Evolutionary conservation across 2,329 filamentous ascomycete genomes (phyloP), one percentile per base, ranked within the genome.

Genomic region (Trichophyton mentagrophytes): DNA sequence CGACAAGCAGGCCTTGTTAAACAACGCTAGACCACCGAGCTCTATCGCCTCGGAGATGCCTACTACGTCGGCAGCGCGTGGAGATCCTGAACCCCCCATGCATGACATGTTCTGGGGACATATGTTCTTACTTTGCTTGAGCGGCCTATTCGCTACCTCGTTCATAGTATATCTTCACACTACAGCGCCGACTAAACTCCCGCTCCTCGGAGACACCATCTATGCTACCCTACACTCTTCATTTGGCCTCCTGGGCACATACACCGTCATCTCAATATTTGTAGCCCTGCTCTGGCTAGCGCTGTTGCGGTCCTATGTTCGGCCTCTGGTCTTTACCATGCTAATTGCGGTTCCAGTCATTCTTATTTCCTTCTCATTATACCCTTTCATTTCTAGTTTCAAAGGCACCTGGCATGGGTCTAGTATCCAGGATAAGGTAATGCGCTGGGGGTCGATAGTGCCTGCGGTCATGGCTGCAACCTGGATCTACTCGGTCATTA

Each of bases 91-190:
- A 68, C 81, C 88, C 22, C 90, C 90, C 62, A 81, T 82, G 57
- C 90, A 97, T 71, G 93, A 99, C 72, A 80, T 86, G 3, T 95
- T 97, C 75, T 99, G 93, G 80, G 89, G 88, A 3, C 91, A 89
- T 74, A 80, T 96, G 49, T 99, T 91, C 71, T 76, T 95, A 56
- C 93, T 97, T 67, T 85, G 85, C 38, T 77, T 95, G 59, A 90
- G 89, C 53, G 87, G 87, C 44, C 82, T 97, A 69, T 83, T 97
- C 68, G 88, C 92, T 11, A 92, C 90, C 0, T 95, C 90, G 68
- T 85, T 96, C 64, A 80, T 99, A 13, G 87, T 96, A 25, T 95
- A 88, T 78, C 80, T 99, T 46, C 90, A 97, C 70, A 97, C 92
- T 1, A 84, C 88, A 17, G 78, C 85, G 0, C 86, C 88, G 3